phyloP scores from a whole-genome alignment of 2,329 filamentous ascomycete genomes.

The Lachnellula hyalina region DNA sequence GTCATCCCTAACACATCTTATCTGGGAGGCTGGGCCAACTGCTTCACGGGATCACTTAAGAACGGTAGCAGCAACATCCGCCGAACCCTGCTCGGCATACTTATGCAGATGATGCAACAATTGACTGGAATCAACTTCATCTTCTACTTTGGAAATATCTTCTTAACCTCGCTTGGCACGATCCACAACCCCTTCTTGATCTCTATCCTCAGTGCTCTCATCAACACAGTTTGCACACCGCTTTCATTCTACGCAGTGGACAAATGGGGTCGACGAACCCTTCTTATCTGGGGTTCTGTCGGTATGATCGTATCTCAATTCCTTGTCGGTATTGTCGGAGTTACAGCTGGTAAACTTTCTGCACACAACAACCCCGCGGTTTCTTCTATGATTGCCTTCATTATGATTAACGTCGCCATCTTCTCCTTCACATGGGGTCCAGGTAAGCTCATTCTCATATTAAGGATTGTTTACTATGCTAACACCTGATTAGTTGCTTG shows the following conservation, averaged over 20 bases:
- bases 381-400: slow-evolving; percentile 73
- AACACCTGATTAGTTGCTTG: slow-evolving; percentile 42
- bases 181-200: no score
- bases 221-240: slow-evolving; percentile 79
- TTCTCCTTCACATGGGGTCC: slow-evolving; percentile 89
- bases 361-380: slow-evolving; percentile 52
- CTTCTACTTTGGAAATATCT: slow-evolving; percentile 65
- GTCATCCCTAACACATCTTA: slow-evolving; percentile 61
- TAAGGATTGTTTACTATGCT: no score
- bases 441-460: neutral
- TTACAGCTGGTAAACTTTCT: slow-evolving; percentile 51
- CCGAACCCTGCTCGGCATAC: slow-evolving; percentile 65
- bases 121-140: slow-evolving; percentile 82
- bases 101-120: slow-evolving; percentile 77
- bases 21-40: slow-evolving; percentile 63
- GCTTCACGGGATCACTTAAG: slow-evolving; percentile 59
- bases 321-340: slow-evolving; percentile 73
- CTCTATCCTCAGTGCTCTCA: slow-evolving; percentile 46
- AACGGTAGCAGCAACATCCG: slow-evolving; percentile 63
- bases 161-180: no score
- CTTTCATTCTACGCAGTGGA: slow-evolving; percentile 86
- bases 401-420: slow-evolving; percentile 89
- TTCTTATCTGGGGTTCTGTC: slow-evolving; percentile 72
- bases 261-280: slow-evolving; percentile 70
- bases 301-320: slow-evolving; percentile 86